phyloP scores from a whole-genome alignment of 768 basidiomycete species.

The Amanita rimosa region DNA sequence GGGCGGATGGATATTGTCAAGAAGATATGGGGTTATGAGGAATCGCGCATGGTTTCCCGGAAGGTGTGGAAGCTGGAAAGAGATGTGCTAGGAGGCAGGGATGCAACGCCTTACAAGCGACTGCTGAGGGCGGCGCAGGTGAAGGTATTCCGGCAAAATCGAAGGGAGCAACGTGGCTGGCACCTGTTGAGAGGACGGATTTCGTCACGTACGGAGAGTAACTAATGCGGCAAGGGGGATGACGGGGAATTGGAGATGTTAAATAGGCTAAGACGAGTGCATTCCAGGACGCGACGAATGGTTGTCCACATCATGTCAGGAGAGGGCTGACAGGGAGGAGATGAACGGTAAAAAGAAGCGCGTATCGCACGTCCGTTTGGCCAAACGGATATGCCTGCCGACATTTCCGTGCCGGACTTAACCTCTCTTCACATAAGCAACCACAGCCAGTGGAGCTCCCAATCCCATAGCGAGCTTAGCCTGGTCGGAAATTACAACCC shows the following conservation, averaged over 20 bases:
- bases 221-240: neutral
- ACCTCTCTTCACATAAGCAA: neutral
- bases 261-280: too few relatives aligned
- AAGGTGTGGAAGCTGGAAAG: conserved; percentile 12
- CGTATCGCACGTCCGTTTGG: neutral
- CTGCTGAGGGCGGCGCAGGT: conserved; percentile 1
- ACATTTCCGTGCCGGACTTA: neutral
- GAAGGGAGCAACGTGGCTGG: conserved; percentile 2
- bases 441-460: neutral
- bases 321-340: too few relatives aligned
- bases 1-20: conserved; percentile 42
- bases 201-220: neutral
- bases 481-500: neutral
- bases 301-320: too few relatives aligned
- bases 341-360: neutral
- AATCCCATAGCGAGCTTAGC: neutral
- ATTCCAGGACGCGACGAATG: too few relatives aligned
- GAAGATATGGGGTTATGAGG: conserved; percentile 16
- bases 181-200: neutral
- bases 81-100: conserved; percentile 10
- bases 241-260: too few relatives aligned
- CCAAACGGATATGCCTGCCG: neutral
- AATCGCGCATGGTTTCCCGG: conserved; percentile 4
- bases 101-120: conserved; percentile 5
- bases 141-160: conserved; percentile 2